phyloP scores from a whole-genome alignment of 1,284 basidiomycete species.

The Sanghuangporus baumii region DNA sequence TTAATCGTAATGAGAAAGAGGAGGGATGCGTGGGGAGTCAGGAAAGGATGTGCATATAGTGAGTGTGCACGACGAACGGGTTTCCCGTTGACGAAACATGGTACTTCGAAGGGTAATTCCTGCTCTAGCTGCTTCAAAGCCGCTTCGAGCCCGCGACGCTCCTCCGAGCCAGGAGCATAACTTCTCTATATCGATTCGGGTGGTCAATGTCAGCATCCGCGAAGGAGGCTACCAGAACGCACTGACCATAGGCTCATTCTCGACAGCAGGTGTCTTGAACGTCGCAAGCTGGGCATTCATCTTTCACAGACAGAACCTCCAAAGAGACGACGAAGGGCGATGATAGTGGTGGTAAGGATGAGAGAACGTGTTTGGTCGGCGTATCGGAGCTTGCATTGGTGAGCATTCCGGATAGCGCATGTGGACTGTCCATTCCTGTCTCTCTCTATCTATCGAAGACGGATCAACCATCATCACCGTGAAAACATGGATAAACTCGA shows the following conservation, averaged over 20 bases:
- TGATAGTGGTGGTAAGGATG: background rate
- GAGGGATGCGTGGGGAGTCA: background rate
- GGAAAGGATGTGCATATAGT: background rate
- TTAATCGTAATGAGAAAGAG: background rate
- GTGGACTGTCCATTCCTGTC: background rate
- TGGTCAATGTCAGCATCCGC: conserved; percentile 23
- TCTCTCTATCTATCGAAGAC: background rate
- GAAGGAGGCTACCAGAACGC: background rate
- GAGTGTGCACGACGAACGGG: conserved; percentile 45
- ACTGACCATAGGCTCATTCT: conserved; percentile 90
- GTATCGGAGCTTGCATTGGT: background rate
- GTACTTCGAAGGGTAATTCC: conserved; percentile 85
- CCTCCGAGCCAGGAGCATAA: conserved; percentile 78
- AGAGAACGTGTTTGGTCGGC: background rate
- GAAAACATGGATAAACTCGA: too few species aligned
- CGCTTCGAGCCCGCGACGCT: conserved; percentile 72
- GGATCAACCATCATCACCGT: background rate
- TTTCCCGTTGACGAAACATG: conserved; percentile 89
- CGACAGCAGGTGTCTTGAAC: conserved; percentile 77
- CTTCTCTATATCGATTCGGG: conserved; percentile 31
- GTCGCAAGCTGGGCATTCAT: conserved; percentile 67
- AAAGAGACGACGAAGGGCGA: background rate
- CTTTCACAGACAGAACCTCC: conserved; percentile 29
- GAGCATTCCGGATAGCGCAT: background rate
- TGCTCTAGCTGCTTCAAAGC: conserved; percentile 80